Evolutionary conservation across 2,329 filamentous ascomycete genomes (phyloP), one percentile per base, ranked within the genome.

Genomic region (Madurella mycetomatis): DNA sequence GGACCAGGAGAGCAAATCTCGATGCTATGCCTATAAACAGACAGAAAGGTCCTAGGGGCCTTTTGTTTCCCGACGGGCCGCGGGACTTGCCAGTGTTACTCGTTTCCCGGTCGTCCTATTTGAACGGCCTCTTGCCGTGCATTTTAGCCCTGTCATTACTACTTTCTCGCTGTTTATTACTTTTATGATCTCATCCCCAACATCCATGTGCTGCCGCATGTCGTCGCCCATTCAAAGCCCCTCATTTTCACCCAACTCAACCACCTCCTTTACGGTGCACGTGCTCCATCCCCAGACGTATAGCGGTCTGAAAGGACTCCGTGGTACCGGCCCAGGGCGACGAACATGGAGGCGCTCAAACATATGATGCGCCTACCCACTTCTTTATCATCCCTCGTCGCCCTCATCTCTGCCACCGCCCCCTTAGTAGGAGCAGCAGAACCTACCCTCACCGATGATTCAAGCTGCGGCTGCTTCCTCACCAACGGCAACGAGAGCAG

Each of bases 391-490:
- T 60, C 54, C 1, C 53, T 62, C 47, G 25, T 62, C 39, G 15
- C 62, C 46, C 54, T 64, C 32, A 25, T 61, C 16, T 53, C 61
- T 9, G 49, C 53, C 42, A 12, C 53, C 8, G 17, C 32, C 9
- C 61, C 55, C n/a, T 43, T 58, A 9, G 46, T 55, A n/a, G 46
- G 55, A 17, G 18, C 54, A 15, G 58, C 58, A 17, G 52, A 45
- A 12, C 56, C 58, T 1, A 18, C 57, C 34, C 61, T 62, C 7
- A 66, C 65, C 5, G 60, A 68, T 11, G 70, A 72, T 49, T 61
- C 66, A 25, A 62, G 66, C 41, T 81, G 78, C 64, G 68, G 69
- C 53, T 80, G 78, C 62, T 81, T 72, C 60, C 64, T 76, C 47
- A 77, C 73, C 60, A 78, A 80, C 59, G 74, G 70, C 43, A 73